A percentile compares a stretch with the other conserved stretches of the same genome.
Conservation (phyloP, 1,284 basidiomycete species). For the Ceratobasidium sp. region DNA sequence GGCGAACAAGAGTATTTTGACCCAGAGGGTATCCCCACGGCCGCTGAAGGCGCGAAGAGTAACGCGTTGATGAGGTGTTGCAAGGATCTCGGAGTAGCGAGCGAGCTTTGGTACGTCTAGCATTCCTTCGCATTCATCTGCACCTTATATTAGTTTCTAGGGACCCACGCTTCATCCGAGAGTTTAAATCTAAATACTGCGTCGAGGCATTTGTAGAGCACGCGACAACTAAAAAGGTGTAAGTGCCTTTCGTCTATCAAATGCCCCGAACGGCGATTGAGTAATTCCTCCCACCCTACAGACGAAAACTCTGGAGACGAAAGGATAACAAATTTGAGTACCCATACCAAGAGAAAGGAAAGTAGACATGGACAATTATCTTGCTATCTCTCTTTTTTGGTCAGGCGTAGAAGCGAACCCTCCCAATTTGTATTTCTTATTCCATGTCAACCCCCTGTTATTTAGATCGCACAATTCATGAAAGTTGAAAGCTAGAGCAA, state of each 20-base stretch:
- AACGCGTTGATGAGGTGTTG: constrained; percentile 98
- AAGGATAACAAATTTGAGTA: constrained; percentile 88
- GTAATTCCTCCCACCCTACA: constrained; percentile 49
- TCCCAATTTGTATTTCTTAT: constrained; percentile 4
- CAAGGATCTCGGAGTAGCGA: constrained; percentile 95
- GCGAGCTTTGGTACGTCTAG: constrained; percentile 84
- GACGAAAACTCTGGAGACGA: constrained; percentile 89
- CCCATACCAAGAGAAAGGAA: constrained; percentile 75
- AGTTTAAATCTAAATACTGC: constrained; percentile 88
- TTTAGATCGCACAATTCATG: constrained; percentile 1
- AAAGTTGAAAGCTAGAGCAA: not conserved
- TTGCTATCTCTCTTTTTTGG: not conserved
- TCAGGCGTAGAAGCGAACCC: not conserved
- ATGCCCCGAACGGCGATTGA: not conserved
- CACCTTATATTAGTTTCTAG: constrained; percentile 52
- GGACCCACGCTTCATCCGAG: constrained; percentile 95
- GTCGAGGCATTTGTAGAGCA: constrained; percentile 89
- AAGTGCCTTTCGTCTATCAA: constrained; percentile 48
- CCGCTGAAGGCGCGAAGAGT: constrained; percentile 94
- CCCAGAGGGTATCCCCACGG: constrained; percentile 88
- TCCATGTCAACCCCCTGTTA: not conserved
- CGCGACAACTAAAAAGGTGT: constrained; percentile 87
- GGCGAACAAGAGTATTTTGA: constrained; percentile 99
- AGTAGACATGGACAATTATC: no score
- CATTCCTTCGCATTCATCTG: not conserved